phyloP scores from a whole-genome alignment of 73 alveolate species.

The Paramecium octaurelia region DNA sequence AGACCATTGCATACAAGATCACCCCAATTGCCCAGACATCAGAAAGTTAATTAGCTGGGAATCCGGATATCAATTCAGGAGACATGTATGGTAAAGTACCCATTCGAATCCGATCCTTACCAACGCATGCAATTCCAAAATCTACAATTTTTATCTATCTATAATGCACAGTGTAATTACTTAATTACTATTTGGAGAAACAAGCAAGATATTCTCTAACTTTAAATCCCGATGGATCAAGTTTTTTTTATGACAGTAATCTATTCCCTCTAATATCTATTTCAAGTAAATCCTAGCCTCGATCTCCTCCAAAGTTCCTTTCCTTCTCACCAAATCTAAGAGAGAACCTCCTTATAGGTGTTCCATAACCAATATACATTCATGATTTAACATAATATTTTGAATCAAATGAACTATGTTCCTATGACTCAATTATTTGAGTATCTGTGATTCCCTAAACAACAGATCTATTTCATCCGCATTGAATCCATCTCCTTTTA shows the following conservation, averaged over 20 bases:
- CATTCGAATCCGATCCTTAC: neutral
- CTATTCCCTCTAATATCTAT: neutral
- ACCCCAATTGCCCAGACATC: slow-evolving; percentile 85
- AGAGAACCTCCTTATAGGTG: slow-evolving; percentile 73
- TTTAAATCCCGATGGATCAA: neutral
- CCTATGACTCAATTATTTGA: neutral
- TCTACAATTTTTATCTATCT: slow-evolving; percentile 1
- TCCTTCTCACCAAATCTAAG: slow-evolving; percentile 55
- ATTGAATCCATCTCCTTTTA: neutral
- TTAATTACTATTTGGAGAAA: neutral
- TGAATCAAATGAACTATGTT: neutral
- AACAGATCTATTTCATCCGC: neutral
- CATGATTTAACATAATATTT: neutral
- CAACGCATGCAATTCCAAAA: neutral
- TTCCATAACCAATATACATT: slow-evolving; percentile 64
- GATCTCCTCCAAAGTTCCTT: slow-evolving; percentile 28
- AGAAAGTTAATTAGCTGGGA: neutral
- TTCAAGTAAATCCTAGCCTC: neutral
- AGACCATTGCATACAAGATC: slow-evolving; percentile 79
- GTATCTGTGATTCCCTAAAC: neutral
- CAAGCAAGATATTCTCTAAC: slow-evolving; percentile 24
- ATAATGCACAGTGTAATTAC: neutral
- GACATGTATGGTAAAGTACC: slow-evolving; percentile 61
- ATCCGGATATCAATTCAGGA: slow-evolving; percentile 47
- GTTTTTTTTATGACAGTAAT: slow-evolving; percentile 10